These are phyloP conservation scores for Ceratobasidium sp. DNA, from an alignment of 1,284 basidiomycete genomes.

Conservation along the genomic window DNA sequence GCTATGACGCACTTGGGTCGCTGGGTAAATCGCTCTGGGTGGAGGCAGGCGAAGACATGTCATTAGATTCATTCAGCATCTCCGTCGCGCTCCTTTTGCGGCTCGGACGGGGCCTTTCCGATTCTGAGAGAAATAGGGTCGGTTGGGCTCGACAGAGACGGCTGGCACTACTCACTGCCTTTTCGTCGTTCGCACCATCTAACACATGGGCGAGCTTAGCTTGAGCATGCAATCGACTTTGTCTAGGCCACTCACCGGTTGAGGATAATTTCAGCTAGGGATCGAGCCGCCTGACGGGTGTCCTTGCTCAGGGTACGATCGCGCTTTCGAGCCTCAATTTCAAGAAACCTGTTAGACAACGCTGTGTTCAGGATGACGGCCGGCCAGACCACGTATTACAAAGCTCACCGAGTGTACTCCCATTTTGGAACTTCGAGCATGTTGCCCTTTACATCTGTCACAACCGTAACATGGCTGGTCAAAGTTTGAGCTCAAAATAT, in stretches of 20 bases:
- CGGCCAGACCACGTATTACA: not conserved
- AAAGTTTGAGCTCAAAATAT: constrained; percentile 4
- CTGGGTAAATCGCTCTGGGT: constrained; percentile 40
- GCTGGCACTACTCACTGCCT: constrained; percentile 39
- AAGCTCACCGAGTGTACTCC: constrained; percentile 41
- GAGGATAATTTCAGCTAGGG: constrained; percentile 45
- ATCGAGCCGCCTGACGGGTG: constrained; percentile 43
- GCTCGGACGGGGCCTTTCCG: constrained; percentile 39
- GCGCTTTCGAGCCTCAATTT: constrained; percentile 46
- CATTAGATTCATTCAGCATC: constrained; percentile 41
- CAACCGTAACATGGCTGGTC: constrained; percentile 41
- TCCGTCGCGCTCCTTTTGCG: constrained; percentile 45
- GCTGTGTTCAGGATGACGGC: constrained; percentile 13
- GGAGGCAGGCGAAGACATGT: constrained; percentile 41
- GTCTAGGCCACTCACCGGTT: constrained; percentile 21
- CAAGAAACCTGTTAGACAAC: constrained; percentile 37
- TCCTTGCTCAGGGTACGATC: constrained; percentile 47
- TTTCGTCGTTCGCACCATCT: constrained; percentile 46
- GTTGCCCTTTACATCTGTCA: constrained; percentile 46
- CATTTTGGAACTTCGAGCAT: constrained; percentile 43
- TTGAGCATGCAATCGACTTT: not conserved
- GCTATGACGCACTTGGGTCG: constrained; percentile 43
- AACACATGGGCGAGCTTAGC: not conserved
- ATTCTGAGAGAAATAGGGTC: constrained; percentile 32
- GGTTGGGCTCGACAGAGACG: constrained; percentile 28